Evolutionary conservation across 192 early-diverging fungal genomes (phyloP).

Genomic region (Umbelopsis ramanniana): DNA sequence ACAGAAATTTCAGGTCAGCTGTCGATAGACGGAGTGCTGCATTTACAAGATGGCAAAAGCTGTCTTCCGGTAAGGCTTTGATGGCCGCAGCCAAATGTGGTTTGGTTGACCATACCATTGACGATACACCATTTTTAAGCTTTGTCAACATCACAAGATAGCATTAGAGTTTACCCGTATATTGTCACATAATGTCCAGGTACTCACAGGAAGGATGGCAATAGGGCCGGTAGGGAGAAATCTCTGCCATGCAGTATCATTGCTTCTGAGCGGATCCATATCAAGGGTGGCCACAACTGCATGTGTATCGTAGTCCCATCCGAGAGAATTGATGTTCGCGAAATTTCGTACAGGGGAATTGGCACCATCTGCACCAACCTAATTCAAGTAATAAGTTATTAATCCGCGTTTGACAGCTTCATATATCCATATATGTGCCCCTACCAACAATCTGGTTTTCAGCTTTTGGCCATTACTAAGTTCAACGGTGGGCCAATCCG

Average conservation of each 20-base stretch:
- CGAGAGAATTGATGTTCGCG: constrained; percentile 80
- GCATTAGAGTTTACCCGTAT: neutral
- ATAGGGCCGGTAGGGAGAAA: constrained; percentile 95
- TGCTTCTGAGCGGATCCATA: constrained; percentile 48
- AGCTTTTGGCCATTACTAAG: constrained; percentile 70
- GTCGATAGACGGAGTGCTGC: constrained; percentile 76
- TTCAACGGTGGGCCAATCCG: constrained; percentile 77
- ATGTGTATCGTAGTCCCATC: constrained; percentile 86
- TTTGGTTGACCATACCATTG: constrained; percentile 91
- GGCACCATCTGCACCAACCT: constrained; percentile 88
- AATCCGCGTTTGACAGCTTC: neutral
- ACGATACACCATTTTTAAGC: constrained; percentile 64
- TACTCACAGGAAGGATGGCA: constrained; percentile 85
- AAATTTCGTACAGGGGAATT: constrained; percentile 84
- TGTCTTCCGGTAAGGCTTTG: constrained; percentile 58
- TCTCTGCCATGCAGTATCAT: constrained; percentile 89
- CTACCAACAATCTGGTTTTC: constrained; percentile 74
- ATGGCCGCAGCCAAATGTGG: constrained; percentile 66
- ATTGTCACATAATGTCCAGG: neutral
- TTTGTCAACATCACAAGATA: constrained; percentile 29
- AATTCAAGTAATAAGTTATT: neutral
- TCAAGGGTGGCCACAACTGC: constrained; percentile 89
- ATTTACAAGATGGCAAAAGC: constrained; percentile 77
- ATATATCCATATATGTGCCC: neutral
- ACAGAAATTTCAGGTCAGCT: constrained; percentile 77